A percentile compares a stretch with the other conserved stretches of the same genome.
These are phyloP conservation scores for Albugo candida DNA, from an alignment of 352 stramenopile genomes.

Conservation along the genomic window DNA sequence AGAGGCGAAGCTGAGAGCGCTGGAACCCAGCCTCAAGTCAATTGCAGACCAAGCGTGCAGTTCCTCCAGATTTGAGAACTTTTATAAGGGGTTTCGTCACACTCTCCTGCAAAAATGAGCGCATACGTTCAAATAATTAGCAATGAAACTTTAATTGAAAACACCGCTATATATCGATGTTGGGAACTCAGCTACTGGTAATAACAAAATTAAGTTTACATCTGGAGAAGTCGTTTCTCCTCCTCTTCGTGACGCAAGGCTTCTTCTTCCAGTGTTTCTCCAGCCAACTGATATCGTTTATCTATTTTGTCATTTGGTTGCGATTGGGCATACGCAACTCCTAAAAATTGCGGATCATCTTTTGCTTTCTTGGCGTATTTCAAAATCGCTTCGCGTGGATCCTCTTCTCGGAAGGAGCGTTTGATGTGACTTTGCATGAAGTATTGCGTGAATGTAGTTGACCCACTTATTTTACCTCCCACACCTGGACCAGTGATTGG, in stretches of 20 bases:
- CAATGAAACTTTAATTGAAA: too few relatives aligned
- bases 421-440: conserved; percentile 80
- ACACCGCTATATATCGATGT: too few relatives aligned
- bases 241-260: conserved; percentile 60
- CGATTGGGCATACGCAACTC: conserved; percentile 28
- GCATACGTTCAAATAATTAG: not conserved
- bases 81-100: conserved; percentile 51
- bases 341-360: conserved; percentile 46
- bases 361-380: conserved; percentile 68
- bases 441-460: conserved; percentile 72
- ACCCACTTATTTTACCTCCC: conserved; percentile 58
- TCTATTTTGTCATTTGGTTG: conserved; percentile 39
- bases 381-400: conserved; percentile 67
- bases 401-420: conserved; percentile 66
- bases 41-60: not conserved
- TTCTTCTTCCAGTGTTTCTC: conserved; percentile 65
- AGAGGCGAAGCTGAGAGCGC: conserved; percentile 25
- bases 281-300: conserved; percentile 41
- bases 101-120: conserved; percentile 38
- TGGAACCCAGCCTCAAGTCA: not conserved
- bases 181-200: too few relatives aligned
- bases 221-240: conserved; percentile 38
- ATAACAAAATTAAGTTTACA: conserved; percentile 12
- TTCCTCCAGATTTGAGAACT: conserved; percentile 50
- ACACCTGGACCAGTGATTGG: conserved; percentile 55